Percentiles rank a stretch among this genome's conserved stretches.
Evolutionary conservation across 1,284 basidiomycete genomes (phyloP).

Genomic region (Cerrena zonata): DNA sequence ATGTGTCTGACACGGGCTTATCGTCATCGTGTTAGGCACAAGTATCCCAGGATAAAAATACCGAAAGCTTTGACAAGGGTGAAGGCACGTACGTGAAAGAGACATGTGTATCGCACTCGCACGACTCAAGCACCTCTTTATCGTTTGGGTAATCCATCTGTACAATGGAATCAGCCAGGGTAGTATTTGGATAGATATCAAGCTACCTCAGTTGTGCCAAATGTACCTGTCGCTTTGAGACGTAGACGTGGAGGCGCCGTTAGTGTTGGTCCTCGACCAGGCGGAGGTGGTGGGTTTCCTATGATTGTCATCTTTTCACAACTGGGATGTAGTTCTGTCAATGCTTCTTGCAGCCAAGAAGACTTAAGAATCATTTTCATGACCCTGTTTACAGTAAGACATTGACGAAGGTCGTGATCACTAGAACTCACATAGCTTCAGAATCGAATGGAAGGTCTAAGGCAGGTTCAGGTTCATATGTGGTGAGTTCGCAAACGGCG

Average conservation of each 20-base stretch:
- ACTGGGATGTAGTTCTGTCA: constrained; percentile 83
- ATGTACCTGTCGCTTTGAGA: constrained; percentile 72
- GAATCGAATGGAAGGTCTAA: constrained; percentile 77
- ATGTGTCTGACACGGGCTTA: not conserved
- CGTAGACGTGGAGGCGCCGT: constrained; percentile 57
- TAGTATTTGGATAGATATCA: not conserved
- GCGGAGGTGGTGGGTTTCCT: constrained; percentile 53
- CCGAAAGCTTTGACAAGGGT: not conserved
- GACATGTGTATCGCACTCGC: constrained; percentile 69
- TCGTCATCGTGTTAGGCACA: not conserved
- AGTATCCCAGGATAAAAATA: too few species aligned
- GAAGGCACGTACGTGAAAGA: constrained; percentile 58
- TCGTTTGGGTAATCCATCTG: constrained; percentile 94
- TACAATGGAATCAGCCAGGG: not conserved
- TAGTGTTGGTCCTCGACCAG: not conserved
- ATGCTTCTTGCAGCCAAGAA: constrained; percentile 84
- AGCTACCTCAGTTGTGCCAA: constrained; percentile 75
- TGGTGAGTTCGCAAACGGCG: constrained; percentile 83
- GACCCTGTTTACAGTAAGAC: constrained; percentile 40
- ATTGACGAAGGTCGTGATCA: not conserved
- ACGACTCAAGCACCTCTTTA: constrained; percentile 80
- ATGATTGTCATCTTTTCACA: constrained; percentile 80
- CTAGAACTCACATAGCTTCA: constrained; percentile 50
- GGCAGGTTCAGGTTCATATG: constrained; percentile 78
- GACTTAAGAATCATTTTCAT: constrained; percentile 85